Base-by-base conservation (phyloP, 2,329 filamentous ascomycete species). In the Fusarium guadeloupense region DNA sequence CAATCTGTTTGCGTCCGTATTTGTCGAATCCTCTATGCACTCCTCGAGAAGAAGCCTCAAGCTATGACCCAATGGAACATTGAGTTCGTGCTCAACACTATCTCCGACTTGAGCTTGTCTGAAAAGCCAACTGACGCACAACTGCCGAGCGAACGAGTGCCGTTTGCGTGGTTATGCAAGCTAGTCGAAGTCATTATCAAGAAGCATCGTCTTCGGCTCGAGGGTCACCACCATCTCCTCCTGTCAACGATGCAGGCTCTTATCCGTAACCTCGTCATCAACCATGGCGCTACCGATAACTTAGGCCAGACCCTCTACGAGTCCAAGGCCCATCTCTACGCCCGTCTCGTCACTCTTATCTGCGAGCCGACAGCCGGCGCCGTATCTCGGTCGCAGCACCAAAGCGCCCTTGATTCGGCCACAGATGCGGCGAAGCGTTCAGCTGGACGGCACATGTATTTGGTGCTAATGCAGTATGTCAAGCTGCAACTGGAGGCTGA, bases 141-240 rank as follows among this genome's bases (percentile, higher is more conserved):
- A 60, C 70, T 23, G 37, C 54, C 28, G 23, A 67, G 71, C 8
- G 73, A 75, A 1, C 69, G 75, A 7, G 72, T 76, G 6, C 72
- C 78, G 0, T 86, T 79, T 67, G 69, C 76, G 2, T 75, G 75
- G 68, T 73, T 85, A 14, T 87, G 81, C 74, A 80, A 78, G 47
- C 76, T 89, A 9, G 74, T 85, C 17, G 83, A 85, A 49, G 74
- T 78, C 19, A 74, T 89, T 31, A 82, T 89, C 69, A 82, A 81
- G 68, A 83, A 85, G 41, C 85, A 89, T 71, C 78, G 86, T 5
- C 77, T 85, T 37, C 84, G 86, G 9, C 76, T 89, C 2, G 82
- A 87, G 64, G 85, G 85, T 3, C 86, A 86, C 59, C 85, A 86
- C 65, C 86, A 87, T 67, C 74, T 88, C 38, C 76, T 88, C 6